Evolutionary conservation across 2,329 filamentous ascomycete genomes (phyloP).

Genomic region (Epichloe sp.): DNA sequence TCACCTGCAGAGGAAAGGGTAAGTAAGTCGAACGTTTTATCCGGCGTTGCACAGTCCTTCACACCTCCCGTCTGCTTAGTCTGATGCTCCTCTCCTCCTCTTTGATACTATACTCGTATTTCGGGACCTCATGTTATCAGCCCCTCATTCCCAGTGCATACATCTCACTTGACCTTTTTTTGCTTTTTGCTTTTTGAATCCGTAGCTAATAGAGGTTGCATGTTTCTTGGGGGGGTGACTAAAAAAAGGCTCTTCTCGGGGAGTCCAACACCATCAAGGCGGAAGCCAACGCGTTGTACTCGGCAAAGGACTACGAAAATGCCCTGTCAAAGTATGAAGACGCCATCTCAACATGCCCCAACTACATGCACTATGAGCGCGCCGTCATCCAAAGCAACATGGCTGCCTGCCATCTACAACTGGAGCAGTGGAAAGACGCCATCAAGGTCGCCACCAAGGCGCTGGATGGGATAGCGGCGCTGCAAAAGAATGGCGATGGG

Average conservation of each 20-base stretch:
- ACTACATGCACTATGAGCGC: slow-evolving; percentile 76
- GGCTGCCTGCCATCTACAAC: slow-evolving; percentile 74
- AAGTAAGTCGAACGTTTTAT: slow-evolving; percentile 19
- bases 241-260: slow-evolving; percentile 56
- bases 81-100: too few species aligned
- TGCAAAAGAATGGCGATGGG: slow-evolving; percentile 26
- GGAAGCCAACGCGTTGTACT: slow-evolving; percentile 70
- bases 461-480: slow-evolving; percentile 55
- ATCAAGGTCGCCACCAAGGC: slow-evolving; percentile 60
- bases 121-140: background rate
- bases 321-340: slow-evolving; percentile 75
- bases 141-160: background rate
- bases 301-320: slow-evolving; percentile 54
- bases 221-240: background rate
- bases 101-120: too few species aligned
- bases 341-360: slow-evolving; percentile 65
- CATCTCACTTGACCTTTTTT: background rate
- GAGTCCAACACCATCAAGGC: slow-evolving; percentile 63
- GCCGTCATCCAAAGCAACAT: slow-evolving; percentile 84
- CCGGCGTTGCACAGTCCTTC: too few species aligned
- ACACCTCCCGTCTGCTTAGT: too few species aligned
- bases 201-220: too few species aligned
- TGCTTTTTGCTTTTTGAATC: too few species aligned
- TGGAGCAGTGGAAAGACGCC: slow-evolving; percentile 75
- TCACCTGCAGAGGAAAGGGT: slow-evolving; percentile 44